A percentile compares a stretch with the other conserved stretches of the same genome.
These are phyloP conservation scores for Fusarium buharicum DNA, from an alignment of 2,329 filamentous ascomycete species.

Conservation along the genomic window DNA sequence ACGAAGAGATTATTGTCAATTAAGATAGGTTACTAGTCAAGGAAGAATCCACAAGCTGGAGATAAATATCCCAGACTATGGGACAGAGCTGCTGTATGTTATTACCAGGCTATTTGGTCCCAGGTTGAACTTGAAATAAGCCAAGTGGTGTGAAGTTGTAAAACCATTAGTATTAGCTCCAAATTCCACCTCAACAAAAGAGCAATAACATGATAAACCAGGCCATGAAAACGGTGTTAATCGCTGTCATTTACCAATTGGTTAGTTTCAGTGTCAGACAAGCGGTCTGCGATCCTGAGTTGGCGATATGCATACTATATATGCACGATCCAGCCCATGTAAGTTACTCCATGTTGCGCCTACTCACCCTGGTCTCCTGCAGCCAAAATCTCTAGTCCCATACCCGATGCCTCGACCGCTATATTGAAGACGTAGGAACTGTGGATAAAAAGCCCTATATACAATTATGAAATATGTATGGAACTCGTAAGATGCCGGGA, in stretches of 20 bases:
- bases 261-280: constrained; percentile 28
- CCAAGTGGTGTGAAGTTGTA: constrained; percentile 1
- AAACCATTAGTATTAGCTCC: constrained; percentile 3
- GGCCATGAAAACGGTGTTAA: constrained; percentile 8
- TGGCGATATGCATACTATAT: constrained; percentile 34
- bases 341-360: constrained; percentile 25
- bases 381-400: constrained; percentile 21
- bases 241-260: constrained; percentile 34
- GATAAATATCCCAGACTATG: too few species aligned
- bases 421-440: constrained; percentile 1
- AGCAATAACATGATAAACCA: constrained; percentile 25
- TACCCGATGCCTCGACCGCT: constrained; percentile 17
- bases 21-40: too few species aligned
- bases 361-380: constrained; percentile 30
- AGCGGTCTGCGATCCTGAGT: constrained; percentile 45
- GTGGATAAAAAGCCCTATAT: not conserved
- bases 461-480: too few species aligned
- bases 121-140: not conserved
- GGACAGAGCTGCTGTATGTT: not conserved
- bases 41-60: too few species aligned
- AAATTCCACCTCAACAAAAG: constrained; percentile 21
- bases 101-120: not conserved
- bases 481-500: not conserved
- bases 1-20: too few species aligned
- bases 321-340: constrained; percentile 34